Conservation (phyloP, 2,329 filamentous ascomycete species). For the Aschersonia sp. region DNA sequence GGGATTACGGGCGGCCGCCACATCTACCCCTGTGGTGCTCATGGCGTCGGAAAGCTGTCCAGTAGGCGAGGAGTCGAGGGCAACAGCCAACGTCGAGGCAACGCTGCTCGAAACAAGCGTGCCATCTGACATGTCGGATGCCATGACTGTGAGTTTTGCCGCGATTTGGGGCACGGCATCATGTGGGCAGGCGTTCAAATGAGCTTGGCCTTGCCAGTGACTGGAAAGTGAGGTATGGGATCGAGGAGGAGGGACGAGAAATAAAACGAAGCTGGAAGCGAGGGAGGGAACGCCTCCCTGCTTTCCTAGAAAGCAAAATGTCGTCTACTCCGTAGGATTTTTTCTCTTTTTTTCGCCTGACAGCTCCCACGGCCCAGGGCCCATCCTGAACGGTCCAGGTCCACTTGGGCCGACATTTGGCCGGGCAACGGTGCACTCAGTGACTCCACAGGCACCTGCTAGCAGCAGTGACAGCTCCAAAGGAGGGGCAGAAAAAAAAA, state of each 20-base stretch:
- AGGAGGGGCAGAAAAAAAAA: constrained; percentile 3
- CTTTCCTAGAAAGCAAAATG: too few species aligned
- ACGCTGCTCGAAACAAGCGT: constrained; percentile 17
- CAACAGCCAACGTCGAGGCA: constrained; percentile 17
- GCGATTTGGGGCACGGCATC: constrained; percentile 19
- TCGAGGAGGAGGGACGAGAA: not conserved
- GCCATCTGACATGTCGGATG: constrained; percentile 24
- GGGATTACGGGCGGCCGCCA: constrained; percentile 20
- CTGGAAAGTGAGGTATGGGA: constrained; percentile 1
- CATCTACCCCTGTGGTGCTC: constrained; percentile 17
- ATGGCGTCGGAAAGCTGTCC: constrained; percentile 22
- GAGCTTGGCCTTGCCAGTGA: not conserved
- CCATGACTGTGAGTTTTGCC: constrained; percentile 21
- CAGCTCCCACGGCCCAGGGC: too few species aligned
- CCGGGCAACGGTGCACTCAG: too few species aligned
- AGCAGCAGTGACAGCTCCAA: not conserved
- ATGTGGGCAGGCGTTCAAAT: constrained; percentile 13
- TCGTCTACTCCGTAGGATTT: too few species aligned
- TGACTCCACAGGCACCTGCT: too few species aligned
- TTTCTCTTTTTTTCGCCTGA: too few species aligned
- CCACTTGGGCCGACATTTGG: constrained; percentile 1
- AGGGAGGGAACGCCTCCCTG: too few species aligned
- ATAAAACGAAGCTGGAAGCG: too few species aligned
- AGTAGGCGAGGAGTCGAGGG: constrained; percentile 15
- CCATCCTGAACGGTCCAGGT: too few species aligned